These are phyloP conservation scores for Collybiopsis luxurians DNA, from an alignment of 768 basidiomycete species.

Conservation along the genomic window DNA sequence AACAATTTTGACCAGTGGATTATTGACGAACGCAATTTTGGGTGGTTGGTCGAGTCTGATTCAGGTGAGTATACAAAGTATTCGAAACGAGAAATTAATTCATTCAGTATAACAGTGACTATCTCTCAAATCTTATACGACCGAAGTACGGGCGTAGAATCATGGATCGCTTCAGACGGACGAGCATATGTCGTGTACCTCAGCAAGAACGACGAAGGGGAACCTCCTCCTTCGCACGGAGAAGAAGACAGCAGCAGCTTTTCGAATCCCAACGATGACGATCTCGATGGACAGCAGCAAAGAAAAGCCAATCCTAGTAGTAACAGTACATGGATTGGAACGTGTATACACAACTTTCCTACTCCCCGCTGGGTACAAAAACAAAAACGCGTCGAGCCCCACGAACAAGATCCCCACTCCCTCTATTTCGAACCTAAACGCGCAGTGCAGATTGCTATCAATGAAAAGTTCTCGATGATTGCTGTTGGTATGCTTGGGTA, in stretches of 20 bases:
- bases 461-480: conserved; percentile 76
- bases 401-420: conserved; percentile 13
- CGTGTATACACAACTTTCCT: conserved; percentile 75
- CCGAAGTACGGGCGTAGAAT: conserved; percentile 60
- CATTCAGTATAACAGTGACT: conserved; percentile 44
- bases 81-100: neutral
- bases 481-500: conserved; percentile 78
- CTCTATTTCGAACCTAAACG: conserved; percentile 64
- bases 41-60: conserved; percentile 73
- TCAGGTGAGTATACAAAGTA: conserved; percentile 35
- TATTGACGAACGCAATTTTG: conserved; percentile 60
- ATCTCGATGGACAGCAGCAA: too few species aligned
- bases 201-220: conserved; percentile 37
- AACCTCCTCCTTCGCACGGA: too few species aligned
- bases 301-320: too few species aligned
- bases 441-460: conserved; percentile 66
- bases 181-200: conserved; percentile 77
- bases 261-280: conserved; percentile 18
- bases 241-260: too few species aligned
- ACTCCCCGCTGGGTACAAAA: conserved; percentile 81
- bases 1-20: conserved; percentile 68
- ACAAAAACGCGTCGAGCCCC: conserved; percentile 53
- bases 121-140: conserved; percentile 63
- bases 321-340: conserved; percentile 68
- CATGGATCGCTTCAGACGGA: conserved; percentile 86